Conservation (phyloP, 2,329 filamentous ascomycete genomes). For the Graphiopsis chlorocephala region DNA sequence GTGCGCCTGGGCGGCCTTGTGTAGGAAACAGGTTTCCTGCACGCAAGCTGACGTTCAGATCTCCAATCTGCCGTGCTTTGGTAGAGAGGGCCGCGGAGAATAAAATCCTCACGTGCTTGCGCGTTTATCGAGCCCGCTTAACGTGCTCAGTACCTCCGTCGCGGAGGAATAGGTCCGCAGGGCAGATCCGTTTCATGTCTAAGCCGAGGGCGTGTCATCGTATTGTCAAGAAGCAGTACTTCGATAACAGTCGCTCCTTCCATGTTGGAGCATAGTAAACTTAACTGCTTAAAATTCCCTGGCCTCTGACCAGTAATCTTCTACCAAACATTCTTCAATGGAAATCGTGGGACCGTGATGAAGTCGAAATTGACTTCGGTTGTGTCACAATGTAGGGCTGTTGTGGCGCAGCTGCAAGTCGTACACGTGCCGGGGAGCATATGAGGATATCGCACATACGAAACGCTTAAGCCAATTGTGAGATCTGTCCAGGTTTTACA, state of each 20-base stretch:
- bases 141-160: background rate
- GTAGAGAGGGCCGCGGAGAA: background rate
- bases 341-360: background rate
- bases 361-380: background rate
- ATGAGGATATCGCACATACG: no score
- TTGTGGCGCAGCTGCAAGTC: background rate
- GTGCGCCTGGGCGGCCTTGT: background rate
- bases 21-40: conserved; percentile 4
- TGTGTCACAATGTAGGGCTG: background rate
- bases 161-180: background rate
- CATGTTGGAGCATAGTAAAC: background rate
- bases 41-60: background rate
- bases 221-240: background rate
- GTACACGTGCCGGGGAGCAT: no score
- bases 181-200: background rate
- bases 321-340: background rate
- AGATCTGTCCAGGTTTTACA: background rate
- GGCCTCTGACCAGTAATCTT: no score
- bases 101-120: background rate
- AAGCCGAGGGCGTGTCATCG: background rate
- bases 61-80: background rate
- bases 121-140: background rate
- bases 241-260: background rate
- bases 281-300: background rate
- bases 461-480: no score